Percentiles rank a stretch among this genome's conserved stretches.
Evolutionary conservation across 2,329 filamentous ascomycete genomes (phyloP).

Genomic region (Aspergillus nomiae): DNA sequence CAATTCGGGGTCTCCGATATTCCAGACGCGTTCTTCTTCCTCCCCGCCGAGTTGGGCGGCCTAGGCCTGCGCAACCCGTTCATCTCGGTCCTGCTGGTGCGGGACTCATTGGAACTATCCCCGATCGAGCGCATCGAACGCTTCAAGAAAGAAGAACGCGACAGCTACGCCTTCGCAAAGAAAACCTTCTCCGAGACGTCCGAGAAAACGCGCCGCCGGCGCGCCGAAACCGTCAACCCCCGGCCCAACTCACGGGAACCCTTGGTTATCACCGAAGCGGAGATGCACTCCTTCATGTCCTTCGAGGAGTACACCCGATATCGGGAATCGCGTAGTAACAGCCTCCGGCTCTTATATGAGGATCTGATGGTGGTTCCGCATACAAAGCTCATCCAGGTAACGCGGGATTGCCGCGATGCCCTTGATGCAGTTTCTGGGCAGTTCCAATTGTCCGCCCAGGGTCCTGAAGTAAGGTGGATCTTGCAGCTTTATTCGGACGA

Average conservation of each 20-base stretch:
- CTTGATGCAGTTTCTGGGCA: constrained; percentile 14
- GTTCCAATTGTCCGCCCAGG: background rate
- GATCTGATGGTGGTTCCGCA: constrained; percentile 28
- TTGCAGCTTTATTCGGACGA: constrained; percentile 40
- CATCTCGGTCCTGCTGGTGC: constrained; percentile 43
- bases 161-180: constrained; percentile 23
- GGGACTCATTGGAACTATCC: constrained; percentile 27
- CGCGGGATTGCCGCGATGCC: constrained; percentile 26
- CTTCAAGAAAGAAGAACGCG: constrained; percentile 27
- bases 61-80: constrained; percentile 53
- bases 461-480: constrained; percentile 31
- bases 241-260: background rate
- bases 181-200: constrained; percentile 25
- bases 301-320: constrained; percentile 40
- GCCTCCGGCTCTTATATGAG: constrained; percentile 26
- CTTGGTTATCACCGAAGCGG: constrained; percentile 12
- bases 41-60: constrained; percentile 50
- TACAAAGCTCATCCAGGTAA: constrained; percentile 16
- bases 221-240: background rate
- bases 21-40: constrained; percentile 51
- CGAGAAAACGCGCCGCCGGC: constrained; percentile 9
- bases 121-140: constrained; percentile 27
- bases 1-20: constrained; percentile 51
- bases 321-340: constrained; percentile 26
- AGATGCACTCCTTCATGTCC: constrained; percentile 32